Evolutionary conservation across 495 filamentous ascomycete species (phyloP).

Genomic region (Ramalina intermedia): DNA sequence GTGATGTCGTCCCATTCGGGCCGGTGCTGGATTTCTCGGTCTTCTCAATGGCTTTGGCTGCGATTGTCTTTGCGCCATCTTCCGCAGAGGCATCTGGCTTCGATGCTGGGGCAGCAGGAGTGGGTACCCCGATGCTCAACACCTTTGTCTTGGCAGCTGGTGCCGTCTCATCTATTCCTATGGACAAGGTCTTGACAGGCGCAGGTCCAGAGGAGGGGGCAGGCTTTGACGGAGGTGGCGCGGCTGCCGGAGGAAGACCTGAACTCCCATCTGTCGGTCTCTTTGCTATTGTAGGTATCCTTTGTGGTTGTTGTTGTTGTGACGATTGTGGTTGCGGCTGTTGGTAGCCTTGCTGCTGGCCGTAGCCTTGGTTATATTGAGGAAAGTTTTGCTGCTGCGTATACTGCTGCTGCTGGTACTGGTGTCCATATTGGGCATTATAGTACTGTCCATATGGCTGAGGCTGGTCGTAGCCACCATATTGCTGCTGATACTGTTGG

Average conservation of each 20-base stretch:
- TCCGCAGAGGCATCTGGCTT: slow-evolving; percentile 39
- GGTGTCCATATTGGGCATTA: slow-evolving; percentile 6
- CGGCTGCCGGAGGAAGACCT: slow-evolving; percentile 18
- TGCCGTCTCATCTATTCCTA: slow-evolving; percentile 34
- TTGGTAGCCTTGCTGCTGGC: slow-evolving; percentile 35
- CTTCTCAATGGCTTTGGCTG: slow-evolving; percentile 70
- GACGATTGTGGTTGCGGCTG: slow-evolving; percentile 35
- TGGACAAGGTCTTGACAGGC: slow-evolving; percentile 57
- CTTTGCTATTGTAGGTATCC: slow-evolving; percentile 55
- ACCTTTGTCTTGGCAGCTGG: slow-evolving; percentile 48
- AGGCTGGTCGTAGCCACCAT: slow-evolving; percentile 29
- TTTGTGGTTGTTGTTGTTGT: slow-evolving; percentile 38
- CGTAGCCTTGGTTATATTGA: slow-evolving; percentile 48
- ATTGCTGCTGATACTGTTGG: slow-evolving; percentile 39
- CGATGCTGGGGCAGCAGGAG: slow-evolving; percentile 24
- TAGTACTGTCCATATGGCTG: slow-evolving; percentile 34
- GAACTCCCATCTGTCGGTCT: slow-evolving; percentile 31
- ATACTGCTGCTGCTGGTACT: slow-evolving; percentile 32
- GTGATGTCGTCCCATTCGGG: slow-evolving; percentile 57
- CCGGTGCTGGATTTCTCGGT: slow-evolving; percentile 42
- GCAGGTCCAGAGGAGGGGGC: slow-evolving; percentile 33
- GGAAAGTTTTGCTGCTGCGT: slow-evolving; percentile 39
- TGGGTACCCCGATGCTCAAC: slow-evolving; percentile 45
- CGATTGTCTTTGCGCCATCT: slow-evolving; percentile 55
- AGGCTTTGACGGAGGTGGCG: slow-evolving; percentile 14